Evolutionary conservation across 2,329 filamentous ascomycete species (phyloP).

Genomic region (Rugonectria rugulosa): DNA sequence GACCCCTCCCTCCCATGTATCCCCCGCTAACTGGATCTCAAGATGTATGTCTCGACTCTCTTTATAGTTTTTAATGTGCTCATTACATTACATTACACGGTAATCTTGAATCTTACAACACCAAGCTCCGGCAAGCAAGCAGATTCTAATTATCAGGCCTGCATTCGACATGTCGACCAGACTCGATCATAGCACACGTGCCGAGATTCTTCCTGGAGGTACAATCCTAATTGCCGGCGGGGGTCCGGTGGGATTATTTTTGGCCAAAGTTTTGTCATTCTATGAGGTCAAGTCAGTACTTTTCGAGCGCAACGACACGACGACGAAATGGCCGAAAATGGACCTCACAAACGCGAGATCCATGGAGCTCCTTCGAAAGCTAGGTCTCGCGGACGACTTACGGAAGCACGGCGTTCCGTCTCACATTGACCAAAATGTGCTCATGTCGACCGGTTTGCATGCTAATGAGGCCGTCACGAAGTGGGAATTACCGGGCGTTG

Average conservation of each 20-base stretch:
- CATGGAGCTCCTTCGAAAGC: conserved; percentile 10
- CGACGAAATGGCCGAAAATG: conserved; percentile 16
- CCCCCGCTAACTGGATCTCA: no score
- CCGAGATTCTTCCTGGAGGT: background rate
- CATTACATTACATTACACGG: no score
- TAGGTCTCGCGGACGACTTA: conserved; percentile 2
- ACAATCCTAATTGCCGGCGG: background rate
- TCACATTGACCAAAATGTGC: background rate
- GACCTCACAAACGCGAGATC: conserved; percentile 16
- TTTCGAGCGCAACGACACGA: background rate
- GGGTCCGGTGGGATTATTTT: background rate
- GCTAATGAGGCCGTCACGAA: background rate
- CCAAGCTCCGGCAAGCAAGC: no score
- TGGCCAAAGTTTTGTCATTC: background rate
- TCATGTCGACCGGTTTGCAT: conserved; percentile 3
- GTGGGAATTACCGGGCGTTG: conserved; percentile 7
- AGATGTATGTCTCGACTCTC: no score
- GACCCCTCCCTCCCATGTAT: no score
- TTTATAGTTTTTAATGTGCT: no score
- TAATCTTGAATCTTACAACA: no score
- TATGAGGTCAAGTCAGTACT: background rate
- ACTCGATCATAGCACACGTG: background rate
- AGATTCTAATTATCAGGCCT: background rate
- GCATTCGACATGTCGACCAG: background rate
- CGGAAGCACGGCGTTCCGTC: background rate